A percentile compares a stretch with the other conserved stretches of the same genome.
phyloP scores from a whole-genome alignment of 257 asterid genomes.

The Henckelia pumila region DNA sequence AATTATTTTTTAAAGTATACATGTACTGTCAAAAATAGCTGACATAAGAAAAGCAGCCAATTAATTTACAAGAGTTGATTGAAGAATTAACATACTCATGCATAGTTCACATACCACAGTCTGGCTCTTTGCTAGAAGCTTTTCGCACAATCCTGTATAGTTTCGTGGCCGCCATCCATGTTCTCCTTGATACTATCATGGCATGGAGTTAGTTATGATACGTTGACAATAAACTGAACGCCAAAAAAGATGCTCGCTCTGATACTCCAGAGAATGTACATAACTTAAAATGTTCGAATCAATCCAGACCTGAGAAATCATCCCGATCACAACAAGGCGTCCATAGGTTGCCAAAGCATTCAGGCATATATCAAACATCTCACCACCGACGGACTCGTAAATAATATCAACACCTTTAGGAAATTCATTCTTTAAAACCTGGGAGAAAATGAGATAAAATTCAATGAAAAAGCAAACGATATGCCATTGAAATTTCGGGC shows the following conservation, averaged over 20 bases:
- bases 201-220: constrained; percentile 19
- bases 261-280: not conserved
- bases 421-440: constrained; percentile 85
- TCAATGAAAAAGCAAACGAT: not conserved
- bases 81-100: no score
- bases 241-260: constrained; percentile 6
- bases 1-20: not conserved
- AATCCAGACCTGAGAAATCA: constrained; percentile 81
- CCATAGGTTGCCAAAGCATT: constrained; percentile 87
- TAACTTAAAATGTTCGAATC: constrained; percentile 13
- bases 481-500: constrained; percentile 2
- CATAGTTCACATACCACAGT: constrained; percentile 92
- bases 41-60: no score
- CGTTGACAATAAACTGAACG: constrained; percentile 8
- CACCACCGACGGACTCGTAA: constrained; percentile 95
- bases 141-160: constrained; percentile 83
- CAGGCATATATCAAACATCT: constrained; percentile 80
- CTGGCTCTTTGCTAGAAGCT: constrained; percentile 89
- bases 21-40: no score
- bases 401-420: constrained; percentile 85
- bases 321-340: constrained; percentile 87
- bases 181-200: constrained; percentile 90
- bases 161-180: constrained; percentile 82
- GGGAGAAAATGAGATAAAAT: constrained; percentile 22
- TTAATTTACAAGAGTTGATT: no score